Conservation (phyloP, 441 rosid species). For the Cnidoscolus chayamansa region DNA sequence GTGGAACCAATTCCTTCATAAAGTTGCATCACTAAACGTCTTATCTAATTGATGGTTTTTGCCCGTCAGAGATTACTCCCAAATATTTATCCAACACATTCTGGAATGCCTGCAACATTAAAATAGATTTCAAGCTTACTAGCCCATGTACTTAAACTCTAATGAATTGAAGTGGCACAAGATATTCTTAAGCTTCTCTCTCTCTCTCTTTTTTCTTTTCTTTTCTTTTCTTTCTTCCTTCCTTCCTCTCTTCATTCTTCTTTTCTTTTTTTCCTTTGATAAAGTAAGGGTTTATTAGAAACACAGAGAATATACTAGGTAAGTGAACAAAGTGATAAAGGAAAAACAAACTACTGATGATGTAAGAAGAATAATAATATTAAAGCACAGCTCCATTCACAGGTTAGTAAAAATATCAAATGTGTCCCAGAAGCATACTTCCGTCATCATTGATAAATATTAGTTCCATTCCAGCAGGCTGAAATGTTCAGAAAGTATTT, state of each 20-base stretch:
- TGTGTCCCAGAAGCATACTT: not conserved
- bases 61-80: slow-evolving; percentile 45
- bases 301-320: not conserved
- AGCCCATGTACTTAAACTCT: slow-evolving; percentile 3
- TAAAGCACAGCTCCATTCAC: slow-evolving; percentile 1
- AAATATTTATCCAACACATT: slow-evolving; percentile 58
- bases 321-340: not conserved
- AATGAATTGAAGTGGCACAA: slow-evolving; percentile 21
- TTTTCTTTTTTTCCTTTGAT: not conserved
- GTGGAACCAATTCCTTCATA: slow-evolving; percentile 32
- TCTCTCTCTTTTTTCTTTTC: not conserved
- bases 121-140: slow-evolving; percentile 15
- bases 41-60: slow-evolving; percentile 27
- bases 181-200: slow-evolving; percentile 16
- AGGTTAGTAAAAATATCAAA: not conserved
- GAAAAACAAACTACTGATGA: not conserved
- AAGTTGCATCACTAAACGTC: slow-evolving; percentile 25
- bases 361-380: not conserved
- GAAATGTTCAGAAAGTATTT: slow-evolving; percentile 17
- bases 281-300: not conserved
- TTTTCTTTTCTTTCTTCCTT: not conserved
- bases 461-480: slow-evolving; percentile 18
- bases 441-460: slow-evolving; percentile 2
- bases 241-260: not conserved
- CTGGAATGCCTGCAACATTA: slow-evolving; percentile 62